Evolutionary conservation across 192 early-diverging fungal genomes (phyloP).

Genomic region (Coemansia sp.): DNA sequence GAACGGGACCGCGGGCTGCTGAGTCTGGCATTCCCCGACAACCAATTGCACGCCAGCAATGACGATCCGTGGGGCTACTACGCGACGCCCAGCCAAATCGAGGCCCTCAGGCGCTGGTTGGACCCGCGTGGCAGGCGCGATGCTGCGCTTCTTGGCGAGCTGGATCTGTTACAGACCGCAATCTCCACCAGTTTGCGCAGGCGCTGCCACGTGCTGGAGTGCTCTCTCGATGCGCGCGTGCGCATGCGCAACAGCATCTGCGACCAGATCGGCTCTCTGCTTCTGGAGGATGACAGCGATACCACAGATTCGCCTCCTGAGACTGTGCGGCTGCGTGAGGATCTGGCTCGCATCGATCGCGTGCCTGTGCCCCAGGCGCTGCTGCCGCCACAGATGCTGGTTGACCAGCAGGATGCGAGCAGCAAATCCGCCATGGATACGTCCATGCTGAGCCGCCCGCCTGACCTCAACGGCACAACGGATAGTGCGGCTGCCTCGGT

Average conservation of each 20-base stretch:
- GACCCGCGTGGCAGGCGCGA: constrained; percentile 81
- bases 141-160: constrained; percentile 59
- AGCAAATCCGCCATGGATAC: background rate
- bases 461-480: background rate
- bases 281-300: constrained; percentile 9
- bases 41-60: constrained; percentile 12
- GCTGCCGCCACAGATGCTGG: constrained; percentile 29
- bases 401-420: constrained; percentile 2
- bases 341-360: constrained; percentile 28
- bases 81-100: constrained; percentile 61
- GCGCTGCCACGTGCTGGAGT: constrained; percentile 53
- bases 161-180: constrained; percentile 56
- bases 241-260: constrained; percentile 28
- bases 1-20: constrained; percentile 18
- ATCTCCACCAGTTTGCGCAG: constrained; percentile 61
- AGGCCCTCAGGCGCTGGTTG: constrained; percentile 71
- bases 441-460: background rate
- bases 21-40: constrained; percentile 3
- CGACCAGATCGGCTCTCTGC: constrained; percentile 22
- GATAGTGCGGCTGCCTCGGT: background rate
- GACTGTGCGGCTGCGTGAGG: constrained; percentile 14
- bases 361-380: constrained; percentile 19
- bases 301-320: background rate
- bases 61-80: constrained; percentile 59
- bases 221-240: constrained; percentile 21